A percentile compares a stretch with the other conserved stretches of the same genome.
These are phyloP conservation scores for Oryza glumipatula DNA, from an alignment of 176 grass and related monocot genomes.

Conservation along the genomic window DNA sequence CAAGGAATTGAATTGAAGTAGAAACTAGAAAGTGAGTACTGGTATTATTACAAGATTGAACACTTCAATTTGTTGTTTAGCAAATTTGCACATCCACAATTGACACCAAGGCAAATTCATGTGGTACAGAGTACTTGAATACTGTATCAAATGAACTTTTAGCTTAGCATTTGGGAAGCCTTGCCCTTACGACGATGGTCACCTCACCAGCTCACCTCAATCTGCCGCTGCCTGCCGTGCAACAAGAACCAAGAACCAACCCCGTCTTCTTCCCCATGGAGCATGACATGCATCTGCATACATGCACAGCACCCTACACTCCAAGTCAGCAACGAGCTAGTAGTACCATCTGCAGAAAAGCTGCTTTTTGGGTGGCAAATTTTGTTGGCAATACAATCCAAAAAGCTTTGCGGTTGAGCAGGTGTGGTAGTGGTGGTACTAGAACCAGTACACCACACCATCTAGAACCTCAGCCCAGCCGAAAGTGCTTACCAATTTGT, in stretches of 20 bases:
- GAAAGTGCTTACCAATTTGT: slow-evolving; percentile 19
- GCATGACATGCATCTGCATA: not conserved
- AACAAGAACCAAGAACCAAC: not conserved
- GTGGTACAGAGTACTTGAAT: not conserved
- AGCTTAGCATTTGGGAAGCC: not conserved
- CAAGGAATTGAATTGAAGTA: not conserved
- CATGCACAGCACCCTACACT: not conserved
- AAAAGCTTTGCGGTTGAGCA: slow-evolving; percentile 9
- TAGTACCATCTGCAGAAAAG: slow-evolving; percentile 36
- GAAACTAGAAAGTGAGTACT: not conserved
- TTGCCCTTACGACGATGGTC: not conserved
- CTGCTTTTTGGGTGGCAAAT: slow-evolving; percentile 14
- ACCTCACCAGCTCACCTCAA: not conserved
- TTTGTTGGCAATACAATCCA: slow-evolving; percentile 26
- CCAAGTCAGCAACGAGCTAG: not conserved
- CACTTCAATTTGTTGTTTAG: not conserved
- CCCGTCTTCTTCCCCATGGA: not conserved
- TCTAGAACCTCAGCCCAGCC: slow-evolving; percentile 36
- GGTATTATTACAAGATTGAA: not conserved
- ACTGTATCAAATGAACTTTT: not conserved
- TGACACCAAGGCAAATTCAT: not conserved
- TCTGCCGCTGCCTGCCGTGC: not conserved
- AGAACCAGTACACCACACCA: not conserved
- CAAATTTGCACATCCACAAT: not conserved
- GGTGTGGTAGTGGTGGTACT: not conserved